Conservation (phyloP, 345 rosid genomes). For the Populus pruinosa region DNA sequence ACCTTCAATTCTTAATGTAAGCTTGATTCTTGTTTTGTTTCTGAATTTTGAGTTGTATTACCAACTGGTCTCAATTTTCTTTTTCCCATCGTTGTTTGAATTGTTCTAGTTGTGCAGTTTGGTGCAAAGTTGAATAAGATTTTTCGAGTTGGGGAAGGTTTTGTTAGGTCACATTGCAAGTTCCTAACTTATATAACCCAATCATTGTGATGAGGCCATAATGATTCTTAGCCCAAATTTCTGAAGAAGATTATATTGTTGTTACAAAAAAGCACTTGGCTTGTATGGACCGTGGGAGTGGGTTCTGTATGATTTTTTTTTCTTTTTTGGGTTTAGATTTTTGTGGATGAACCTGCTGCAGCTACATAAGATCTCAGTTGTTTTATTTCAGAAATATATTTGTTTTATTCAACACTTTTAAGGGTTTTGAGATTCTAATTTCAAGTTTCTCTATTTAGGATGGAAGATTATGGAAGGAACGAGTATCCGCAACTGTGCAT, state of each 20-base stretch:
- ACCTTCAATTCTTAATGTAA: conserved; percentile 89
- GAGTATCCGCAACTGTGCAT: conserved; percentile 58
- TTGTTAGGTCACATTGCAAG: not conserved
- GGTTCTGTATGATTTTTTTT: not conserved
- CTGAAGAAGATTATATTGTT: not conserved
- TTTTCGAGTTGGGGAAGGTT: not conserved
- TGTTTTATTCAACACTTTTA: not conserved
- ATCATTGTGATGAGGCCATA: not conserved
- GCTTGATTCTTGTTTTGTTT: conserved; percentile 5
- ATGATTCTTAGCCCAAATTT: not conserved
- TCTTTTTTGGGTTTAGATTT: not conserved
- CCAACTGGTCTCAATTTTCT: not conserved
- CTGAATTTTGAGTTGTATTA: not conserved
- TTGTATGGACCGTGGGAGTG: not conserved
- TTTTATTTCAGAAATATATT: not conserved
- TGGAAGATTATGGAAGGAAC: conserved; percentile 93
- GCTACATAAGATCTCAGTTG: not conserved
- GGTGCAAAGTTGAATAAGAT: not conserved
- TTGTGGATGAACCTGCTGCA: not conserved
- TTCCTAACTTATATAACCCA: not conserved
- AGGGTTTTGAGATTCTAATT: conserved; percentile 7
- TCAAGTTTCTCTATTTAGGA: conserved; percentile 42
- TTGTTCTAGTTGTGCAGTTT: not conserved
- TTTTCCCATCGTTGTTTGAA: not conserved
- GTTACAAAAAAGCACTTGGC: not conserved